phyloP scores from a whole-genome alignment of 1,139 yeast genomes.

The Scheffersomyces quercinus region DNA sequence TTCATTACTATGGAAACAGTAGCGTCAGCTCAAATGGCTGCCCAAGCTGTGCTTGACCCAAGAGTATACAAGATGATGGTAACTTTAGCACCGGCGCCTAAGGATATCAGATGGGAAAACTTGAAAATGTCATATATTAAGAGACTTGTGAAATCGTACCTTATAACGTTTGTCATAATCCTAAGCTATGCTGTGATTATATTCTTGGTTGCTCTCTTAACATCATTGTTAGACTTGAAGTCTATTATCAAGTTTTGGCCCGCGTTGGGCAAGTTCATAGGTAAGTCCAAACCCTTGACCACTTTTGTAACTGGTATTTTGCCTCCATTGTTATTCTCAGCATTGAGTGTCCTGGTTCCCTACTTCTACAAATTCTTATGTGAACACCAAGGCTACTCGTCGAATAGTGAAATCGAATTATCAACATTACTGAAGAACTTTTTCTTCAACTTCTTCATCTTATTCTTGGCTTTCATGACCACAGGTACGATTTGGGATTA shows the following conservation, averaged over 20 bases:
- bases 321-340: slow-evolving; percentile 51
- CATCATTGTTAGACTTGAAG: slow-evolving; percentile 69
- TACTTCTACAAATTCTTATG: slow-evolving; percentile 74
- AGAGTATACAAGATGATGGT: slow-evolving; percentile 72
- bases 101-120: slow-evolving; percentile 76
- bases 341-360: slow-evolving; percentile 72
- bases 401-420: slow-evolving; percentile 79
- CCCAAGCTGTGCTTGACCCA: slow-evolving; percentile 79
- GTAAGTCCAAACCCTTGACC: slow-evolving; percentile 66
- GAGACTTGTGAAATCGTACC: slow-evolving; percentile 55
- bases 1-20: slow-evolving; percentile 83
- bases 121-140: slow-evolving; percentile 61
- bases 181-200: slow-evolving; percentile 63
- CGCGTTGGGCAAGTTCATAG: slow-evolving; percentile 58
- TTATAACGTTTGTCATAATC: slow-evolving; percentile 62
- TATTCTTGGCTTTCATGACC: slow-evolving; percentile 79
- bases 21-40: slow-evolving; percentile 84
- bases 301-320: slow-evolving; percentile 68
- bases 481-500: slow-evolving; percentile 73
- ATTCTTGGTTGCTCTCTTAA: slow-evolving; percentile 72
- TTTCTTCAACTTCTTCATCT: slow-evolving; percentile 79
- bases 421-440: slow-evolving; percentile 80
- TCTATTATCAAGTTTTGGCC: slow-evolving; percentile 78
- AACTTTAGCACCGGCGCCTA: slow-evolving; percentile 77
- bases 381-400: slow-evolving; percentile 69